Evolutionary conservation across 2,329 filamentous ascomycete genomes (phyloP).

Genomic region (Hysterium pulicare): DNA sequence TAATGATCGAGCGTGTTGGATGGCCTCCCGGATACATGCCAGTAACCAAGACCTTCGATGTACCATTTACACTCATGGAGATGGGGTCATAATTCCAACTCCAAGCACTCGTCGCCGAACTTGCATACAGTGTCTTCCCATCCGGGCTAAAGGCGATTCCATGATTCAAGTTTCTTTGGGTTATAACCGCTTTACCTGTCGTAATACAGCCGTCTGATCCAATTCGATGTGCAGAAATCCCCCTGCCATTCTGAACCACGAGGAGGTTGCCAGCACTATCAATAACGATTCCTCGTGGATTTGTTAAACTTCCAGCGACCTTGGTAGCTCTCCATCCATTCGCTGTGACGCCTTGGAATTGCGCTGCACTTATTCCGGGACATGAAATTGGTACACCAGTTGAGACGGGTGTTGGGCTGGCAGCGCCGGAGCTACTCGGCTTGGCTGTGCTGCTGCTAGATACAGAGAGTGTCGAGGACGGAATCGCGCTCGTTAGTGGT

Average conservation of each 20-base stretch:
- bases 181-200: constrained; percentile 17
- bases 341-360: constrained; percentile 16
- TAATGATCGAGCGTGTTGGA: constrained; percentile 22
- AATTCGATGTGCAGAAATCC: constrained; percentile 39
- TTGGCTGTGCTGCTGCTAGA: constrained; percentile 14
- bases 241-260: constrained; percentile 37
- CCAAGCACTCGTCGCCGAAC: constrained; percentile 23
- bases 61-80: constrained; percentile 28
- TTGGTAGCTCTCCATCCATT: constrained; percentile 32
- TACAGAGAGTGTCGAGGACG: constrained; percentile 10
- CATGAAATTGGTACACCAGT: constrained; percentile 21
- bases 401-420: constrained; percentile 13
- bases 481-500: constrained; percentile 12
- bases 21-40: constrained; percentile 27
- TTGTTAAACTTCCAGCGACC: constrained; percentile 37
- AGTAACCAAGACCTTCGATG: constrained; percentile 16
- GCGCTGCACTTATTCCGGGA: constrained; percentile 15
- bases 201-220: constrained; percentile 31
- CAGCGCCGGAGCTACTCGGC: constrained; percentile 10
- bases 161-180: constrained; percentile 27
- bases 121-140: constrained; percentile 29
- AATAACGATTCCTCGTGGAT: constrained; percentile 39
- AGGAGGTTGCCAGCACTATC: constrained; percentile 41
- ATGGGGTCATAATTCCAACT: constrained; percentile 24
- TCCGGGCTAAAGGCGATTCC: constrained; percentile 25